Evolutionary conservation across 352 stramenopile genomes (phyloP).

Genomic region (Phytopythium oedochilum): DNA sequence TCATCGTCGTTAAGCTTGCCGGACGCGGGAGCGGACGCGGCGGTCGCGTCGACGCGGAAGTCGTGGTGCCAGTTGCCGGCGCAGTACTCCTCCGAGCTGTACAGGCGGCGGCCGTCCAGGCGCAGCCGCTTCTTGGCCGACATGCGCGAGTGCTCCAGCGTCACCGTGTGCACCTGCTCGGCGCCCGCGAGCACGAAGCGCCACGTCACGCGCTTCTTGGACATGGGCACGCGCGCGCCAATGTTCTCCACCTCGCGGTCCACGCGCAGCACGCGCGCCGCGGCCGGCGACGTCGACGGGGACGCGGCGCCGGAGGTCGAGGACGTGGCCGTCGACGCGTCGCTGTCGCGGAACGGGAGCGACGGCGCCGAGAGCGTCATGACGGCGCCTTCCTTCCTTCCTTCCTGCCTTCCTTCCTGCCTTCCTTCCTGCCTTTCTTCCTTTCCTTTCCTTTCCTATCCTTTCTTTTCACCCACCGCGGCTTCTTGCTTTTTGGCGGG

Average conservation of each 20-base stretch:
- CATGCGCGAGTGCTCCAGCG: constrained; percentile 80
- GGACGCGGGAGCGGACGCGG: constrained; percentile 17
- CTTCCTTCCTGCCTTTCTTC: no score
- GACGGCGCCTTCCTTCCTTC: neutral
- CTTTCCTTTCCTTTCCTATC: no score
- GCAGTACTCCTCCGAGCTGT: constrained; percentile 65
- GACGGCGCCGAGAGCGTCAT: constrained; percentile 47
- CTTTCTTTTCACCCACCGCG: no score
- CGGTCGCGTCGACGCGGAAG: constrained; percentile 45
- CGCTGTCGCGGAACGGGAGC: constrained; percentile 21
- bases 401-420: neutral
- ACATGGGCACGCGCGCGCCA: constrained; percentile 67
- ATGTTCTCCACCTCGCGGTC: constrained; percentile 80
- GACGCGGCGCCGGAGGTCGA: neutral
- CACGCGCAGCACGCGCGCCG: constrained; percentile 47
- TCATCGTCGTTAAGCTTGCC: neutral
- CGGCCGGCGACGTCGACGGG: constrained; percentile 3
- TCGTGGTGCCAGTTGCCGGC: constrained; percentile 72
- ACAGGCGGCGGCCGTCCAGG: constrained; percentile 71
- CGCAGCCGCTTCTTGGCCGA: constrained; percentile 81
- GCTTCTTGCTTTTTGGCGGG: no score
- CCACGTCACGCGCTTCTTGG: constrained; percentile 85
- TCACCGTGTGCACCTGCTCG: constrained; percentile 80
- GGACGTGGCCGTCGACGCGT: constrained; percentile 18
- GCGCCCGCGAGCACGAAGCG: constrained; percentile 73